A percentile compares a stretch with the other conserved stretches of the same genome.
phyloP scores from a whole-genome alignment of 495 filamentous ascomycete genomes.

The Sabuloglossum arenarium region DNA sequence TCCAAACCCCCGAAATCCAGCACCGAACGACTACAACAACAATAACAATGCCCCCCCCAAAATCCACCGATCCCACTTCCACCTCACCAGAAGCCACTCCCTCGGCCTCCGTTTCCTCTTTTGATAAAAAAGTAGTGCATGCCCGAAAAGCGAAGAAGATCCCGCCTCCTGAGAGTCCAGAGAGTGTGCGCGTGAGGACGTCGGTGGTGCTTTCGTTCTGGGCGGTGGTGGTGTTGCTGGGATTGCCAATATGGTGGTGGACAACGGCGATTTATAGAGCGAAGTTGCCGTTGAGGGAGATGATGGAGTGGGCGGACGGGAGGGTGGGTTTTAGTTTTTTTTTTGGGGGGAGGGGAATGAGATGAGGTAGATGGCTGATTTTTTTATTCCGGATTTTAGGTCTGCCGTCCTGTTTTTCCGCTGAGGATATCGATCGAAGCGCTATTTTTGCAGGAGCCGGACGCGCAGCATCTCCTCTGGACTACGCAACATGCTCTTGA shows the following conservation, averaged over 20 bases:
- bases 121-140: neutral
- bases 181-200: conserved; percentile 43
- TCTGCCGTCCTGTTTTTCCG: conserved; percentile 74
- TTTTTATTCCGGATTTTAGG: conserved; percentile 23
- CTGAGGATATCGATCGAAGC: conserved; percentile 62
- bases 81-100: too few relatives aligned
- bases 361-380: neutral
- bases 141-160: conserved; percentile 10
- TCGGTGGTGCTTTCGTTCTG: conserved; percentile 78
- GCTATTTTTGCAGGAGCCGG: conserved; percentile 38
- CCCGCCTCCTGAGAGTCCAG: conserved; percentile 56
- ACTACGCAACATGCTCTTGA: conserved; percentile 80
- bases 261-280: conserved; percentile 93
- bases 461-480: conserved; percentile 58
- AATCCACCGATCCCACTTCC: neutral
- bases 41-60: neutral
- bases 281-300: conserved; percentile 58
- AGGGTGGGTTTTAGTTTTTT: conserved; percentile 34
- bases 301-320: conserved; percentile 86
- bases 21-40: too few relatives aligned
- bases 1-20: too few relatives aligned
- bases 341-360: neutral
- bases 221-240: conserved; percentile 64
- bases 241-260: conserved; percentile 87
- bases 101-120: neutral